A percentile compares a stretch with the other conserved stretches of the same genome.
phyloP scores from a whole-genome alignment of 257 asterid genomes.

The Lithospermum erythrorhizon region DNA sequence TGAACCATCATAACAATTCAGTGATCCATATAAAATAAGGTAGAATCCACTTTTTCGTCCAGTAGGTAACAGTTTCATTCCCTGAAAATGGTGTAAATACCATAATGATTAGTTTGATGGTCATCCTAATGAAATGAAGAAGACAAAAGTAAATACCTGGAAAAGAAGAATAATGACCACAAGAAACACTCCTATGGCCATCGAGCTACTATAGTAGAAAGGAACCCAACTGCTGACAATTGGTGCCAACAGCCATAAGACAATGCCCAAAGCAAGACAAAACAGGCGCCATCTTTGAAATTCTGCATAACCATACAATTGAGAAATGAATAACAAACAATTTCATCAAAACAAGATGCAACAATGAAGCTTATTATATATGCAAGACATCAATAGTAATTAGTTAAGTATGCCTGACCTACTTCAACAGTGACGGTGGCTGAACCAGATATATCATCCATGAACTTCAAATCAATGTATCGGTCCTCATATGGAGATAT shows the following conservation, averaged over 20 bases:
- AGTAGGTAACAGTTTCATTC: constrained; percentile 82
- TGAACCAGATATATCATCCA: constrained; percentile 53
- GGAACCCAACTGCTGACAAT: constrained; percentile 89
- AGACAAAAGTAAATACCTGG: constrained; percentile 41
- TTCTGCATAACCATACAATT: constrained; percentile 31
- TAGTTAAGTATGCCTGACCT: constrained; percentile 30
- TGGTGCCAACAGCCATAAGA: constrained; percentile 64
- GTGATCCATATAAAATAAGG: constrained; percentile 69
- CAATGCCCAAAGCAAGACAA: constrained; percentile 54
- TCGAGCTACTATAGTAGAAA: constrained; percentile 83
- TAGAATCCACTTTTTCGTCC: constrained; percentile 76
- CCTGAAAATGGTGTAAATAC: constrained; percentile 37
- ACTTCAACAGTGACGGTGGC: constrained; percentile 40
- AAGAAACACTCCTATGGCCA: constrained; percentile 80
- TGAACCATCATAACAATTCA: constrained; percentile 31
- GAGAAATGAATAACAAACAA: constrained; percentile 1
- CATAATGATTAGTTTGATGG: not conserved
- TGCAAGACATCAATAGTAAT: constrained; percentile 3
- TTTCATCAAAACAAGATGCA: not conserved
- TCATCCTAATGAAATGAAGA: not conserved
- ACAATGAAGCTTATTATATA: constrained; percentile 1
- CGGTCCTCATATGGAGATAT: constrained; percentile 62
- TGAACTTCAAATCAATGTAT: constrained; percentile 67
- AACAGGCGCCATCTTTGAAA: constrained; percentile 66
- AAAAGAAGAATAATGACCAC: constrained; percentile 69